A percentile compares a stretch with the other conserved stretches of the same genome.
These are phyloP conservation scores for Vigna hirtella DNA, from an alignment of 306 rosid genomes.

Conservation along the genomic window DNA sequence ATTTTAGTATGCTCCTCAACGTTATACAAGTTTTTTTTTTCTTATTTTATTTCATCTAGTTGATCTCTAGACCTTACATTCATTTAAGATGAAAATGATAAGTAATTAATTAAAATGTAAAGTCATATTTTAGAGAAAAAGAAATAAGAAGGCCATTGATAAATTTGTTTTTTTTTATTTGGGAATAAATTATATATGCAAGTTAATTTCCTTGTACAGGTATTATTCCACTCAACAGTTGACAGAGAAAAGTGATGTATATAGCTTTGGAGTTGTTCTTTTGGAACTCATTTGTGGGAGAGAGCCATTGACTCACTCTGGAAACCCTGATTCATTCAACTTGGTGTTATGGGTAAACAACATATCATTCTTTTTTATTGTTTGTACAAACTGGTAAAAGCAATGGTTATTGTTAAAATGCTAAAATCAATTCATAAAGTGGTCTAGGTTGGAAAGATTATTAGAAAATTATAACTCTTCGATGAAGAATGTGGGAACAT, in stretches of 20 bases:
- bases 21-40: too few species aligned
- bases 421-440: not conserved
- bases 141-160: not conserved
- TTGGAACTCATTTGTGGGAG: constrained; percentile 96
- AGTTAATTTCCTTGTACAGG: constrained; percentile 46
- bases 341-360: constrained; percentile 88
- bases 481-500: too few species aligned
- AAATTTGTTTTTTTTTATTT: not conserved
- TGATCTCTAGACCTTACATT: too few species aligned
- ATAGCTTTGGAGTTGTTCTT: constrained; percentile 93
- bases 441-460: not conserved
- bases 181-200: not conserved
- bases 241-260: constrained; percentile 92
- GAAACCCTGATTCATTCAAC: constrained; percentile 91
- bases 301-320: constrained; percentile 85
- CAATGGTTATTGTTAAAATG: not conserved
- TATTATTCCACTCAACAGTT: constrained; percentile 86
- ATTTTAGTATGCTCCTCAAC: too few species aligned
- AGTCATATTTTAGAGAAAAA: not conserved
- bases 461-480: too few species aligned
- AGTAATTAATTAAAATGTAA: too few species aligned
- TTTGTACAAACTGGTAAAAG: not conserved
- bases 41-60: too few species aligned
- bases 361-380: not conserved
- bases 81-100: too few species aligned